Evolutionary conservation across 2,329 filamentous ascomycete genomes (phyloP), one percentile per base, ranked within the genome.

Genomic region (Diaporthe sp.): DNA sequence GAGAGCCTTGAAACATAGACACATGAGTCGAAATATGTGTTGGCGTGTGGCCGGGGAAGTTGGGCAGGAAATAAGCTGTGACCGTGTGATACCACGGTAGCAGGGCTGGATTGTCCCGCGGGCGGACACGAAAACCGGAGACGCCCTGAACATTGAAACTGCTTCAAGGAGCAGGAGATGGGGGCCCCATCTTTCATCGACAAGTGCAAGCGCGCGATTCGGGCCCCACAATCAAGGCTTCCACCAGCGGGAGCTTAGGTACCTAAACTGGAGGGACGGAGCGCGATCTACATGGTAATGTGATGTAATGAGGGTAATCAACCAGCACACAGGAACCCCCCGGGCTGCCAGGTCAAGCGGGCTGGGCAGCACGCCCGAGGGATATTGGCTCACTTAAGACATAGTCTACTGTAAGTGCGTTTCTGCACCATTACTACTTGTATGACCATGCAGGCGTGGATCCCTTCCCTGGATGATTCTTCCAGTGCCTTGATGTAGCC

Each of bases 241-340:
- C 44, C 20, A 51, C 63, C 44, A 15, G 28, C 63, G 44, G 63
- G 44, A 67, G 47, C 28, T 51, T 67, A 39, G 63, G 25, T 61
- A 12, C 20, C 5, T 7, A 13, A 1, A 47, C 39, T 63, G 42
- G 22, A 51, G n/a, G 44, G 44, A 17, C 13, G 44, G 63, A 34
- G 22, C 44, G 39, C n/a, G 39, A 68, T 68, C 44, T 51, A 17
- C 61, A 49, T 13, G 42, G 25, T 34, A 68, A 68, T 68, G 63
- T 68, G 63, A 68, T 68, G 63, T 68, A 68, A 68, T 68, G 63
- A 68, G 44, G 22, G 49, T 37, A 68, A 68, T 68, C 63, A 68
- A n/a, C 47, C 63, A 68, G 47, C 20, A 20, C 44, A 31, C 28
- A 37, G 3, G 9, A 25, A 10, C 7, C 42, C 60, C 57, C 57